Base-by-base conservation (phyloP, 228 moss, liverwort and hornwort genomes). In the Sphagnum magellanicum region DNA sequence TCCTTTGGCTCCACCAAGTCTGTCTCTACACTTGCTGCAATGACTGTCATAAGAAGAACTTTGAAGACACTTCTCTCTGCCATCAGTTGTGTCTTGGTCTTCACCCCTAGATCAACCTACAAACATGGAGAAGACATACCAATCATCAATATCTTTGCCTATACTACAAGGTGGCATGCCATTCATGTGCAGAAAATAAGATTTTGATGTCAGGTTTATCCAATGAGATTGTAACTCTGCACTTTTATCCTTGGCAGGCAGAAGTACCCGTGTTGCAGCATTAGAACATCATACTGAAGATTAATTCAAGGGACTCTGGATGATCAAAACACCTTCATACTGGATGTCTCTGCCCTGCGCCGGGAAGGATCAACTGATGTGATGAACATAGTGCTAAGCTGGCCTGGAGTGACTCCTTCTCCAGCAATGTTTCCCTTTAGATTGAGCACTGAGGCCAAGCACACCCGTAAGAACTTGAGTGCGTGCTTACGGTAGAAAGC, bases 71-170 rank as follows among this genome's bases (percentile, higher is more conserved):
- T 93, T 72, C 94, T 85, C 73, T 98, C 98, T 17, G 98, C 98
- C 92, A 98, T 98, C 48, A 98, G 98, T 83, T 98, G 98, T 8
- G 98, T 98, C 81, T 98, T 98, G n/a, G 98, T 98, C 87, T 98
- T 98, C 17, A 98, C 98, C 63, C 98, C 98, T 72, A 98, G 75
- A 78, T 98, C 98, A 65, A 94, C 90, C 98, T 97, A 85, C 65
- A 61, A 73, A 60, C 50, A 15, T 46, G 32, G 32, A 32, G 3
- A 32, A 32, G 32, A 32, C 32, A 32, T 32, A 32, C 3, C 6
- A 3, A 32, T 32, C 32, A 32, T 32, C 32, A 32, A 32, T 3
- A 32, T 32, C 32, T 32, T 32, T 32, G 32, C 32, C 32, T 32
- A 32, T 32, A 32, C 32, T 32, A 32, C 32, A 32, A 32, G 32